Evolutionary conservation across 768 basidiomycete genomes (phyloP).

Genomic region (Russula olivacea): DNA sequence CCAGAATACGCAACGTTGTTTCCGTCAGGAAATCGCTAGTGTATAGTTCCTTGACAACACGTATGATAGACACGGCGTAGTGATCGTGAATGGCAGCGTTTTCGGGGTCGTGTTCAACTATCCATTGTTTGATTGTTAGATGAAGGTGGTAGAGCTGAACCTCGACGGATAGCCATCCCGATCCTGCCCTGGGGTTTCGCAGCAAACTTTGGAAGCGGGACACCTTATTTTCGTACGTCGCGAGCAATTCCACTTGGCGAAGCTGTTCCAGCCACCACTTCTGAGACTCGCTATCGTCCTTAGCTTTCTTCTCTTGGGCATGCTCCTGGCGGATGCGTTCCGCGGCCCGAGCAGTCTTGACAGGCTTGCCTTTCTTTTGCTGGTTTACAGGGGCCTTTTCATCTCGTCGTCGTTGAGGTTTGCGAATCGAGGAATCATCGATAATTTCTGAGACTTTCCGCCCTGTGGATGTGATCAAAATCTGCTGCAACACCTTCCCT

Average conservation of each 20-base stretch:
- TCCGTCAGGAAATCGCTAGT: conserved; percentile 36
- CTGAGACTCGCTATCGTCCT: conserved; percentile 25
- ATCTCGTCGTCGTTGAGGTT: not conserved
- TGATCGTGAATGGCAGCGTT: conserved; percentile 39
- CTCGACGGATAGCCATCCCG: conserved; percentile 45
- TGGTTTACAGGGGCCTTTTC: conserved; percentile 20
- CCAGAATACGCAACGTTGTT: conserved; percentile 35
- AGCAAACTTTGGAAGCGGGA: conserved; percentile 35
- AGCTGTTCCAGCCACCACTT: conserved; percentile 53
- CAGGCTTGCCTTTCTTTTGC: conserved; percentile 30
- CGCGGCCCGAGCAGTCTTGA: conserved; percentile 32
- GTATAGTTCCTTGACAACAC: conserved; percentile 42
- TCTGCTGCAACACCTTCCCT: conserved; percentile 46
- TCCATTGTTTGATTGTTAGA: conserved; percentile 48
- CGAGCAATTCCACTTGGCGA: conserved; percentile 33
- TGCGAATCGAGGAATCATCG: not conserved
- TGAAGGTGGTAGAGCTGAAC: conserved; percentile 49
- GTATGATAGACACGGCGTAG: conserved; percentile 43
- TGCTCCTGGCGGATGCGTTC: conserved; percentile 42
- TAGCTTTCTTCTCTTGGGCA: conserved; percentile 37
- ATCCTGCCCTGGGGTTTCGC: conserved; percentile 43
- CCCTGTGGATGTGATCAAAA: conserved; percentile 45
- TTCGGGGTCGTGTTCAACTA: conserved; percentile 39
- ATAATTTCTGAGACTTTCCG: conserved; percentile 16
- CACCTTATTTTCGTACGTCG: conserved; percentile 32